Base-by-base conservation (phyloP, 2,329 filamentous ascomycete species). In the Aspergillus ruber region DNA sequence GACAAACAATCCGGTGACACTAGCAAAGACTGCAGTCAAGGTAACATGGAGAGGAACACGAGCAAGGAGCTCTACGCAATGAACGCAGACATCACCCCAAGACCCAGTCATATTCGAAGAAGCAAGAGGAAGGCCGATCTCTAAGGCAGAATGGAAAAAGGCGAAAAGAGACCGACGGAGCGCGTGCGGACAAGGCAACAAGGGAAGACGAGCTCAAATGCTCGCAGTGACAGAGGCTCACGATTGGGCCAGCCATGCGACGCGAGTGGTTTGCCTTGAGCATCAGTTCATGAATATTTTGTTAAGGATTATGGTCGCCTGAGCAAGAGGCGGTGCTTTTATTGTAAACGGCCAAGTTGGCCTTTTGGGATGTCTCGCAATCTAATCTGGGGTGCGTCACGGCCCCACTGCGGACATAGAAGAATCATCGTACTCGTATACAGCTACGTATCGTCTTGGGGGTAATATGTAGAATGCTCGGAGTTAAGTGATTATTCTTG, bases 31-130 rank as follows among this genome's bases (percentile, higher is more conserved):
- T 15, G 63, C 55, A 13, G 52, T 52, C 8, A 68, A 43, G 33
- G 68, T 49, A 38, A 68, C 52, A 32, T 54, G 51, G 23, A 53
- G 42, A 25, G 68, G 67, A 35, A 65, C 56, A 9, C 53, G 55
- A 29, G 55, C 52, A 33, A 64, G 46, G n/a, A 59, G 48, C 27
- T 58, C 48, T n/a, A 61, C 48, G 55, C 68, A 69, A 42, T 63
- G 60, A 36, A 58, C 54, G 56, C 66, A 68, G 43, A 65, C 48
- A 25, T 53, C 53, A 27, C 52, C 47, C 61, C 58, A 64, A 35
- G 56, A 50, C 45, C 56, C 54, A 8, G 52, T 51, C 64, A 67
- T 67, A 51, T 45, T 57, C 17, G 43, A 32, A 47, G 45, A 47
- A 27, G 25, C 12, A 27, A 27, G 10, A 29, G 9, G 12, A 23